Evolutionary conservation across 176 grass and related monocot genomes (phyloP), one percentile per base, ranked within the genome.

Genomic region (Oryza nivara): DNA sequence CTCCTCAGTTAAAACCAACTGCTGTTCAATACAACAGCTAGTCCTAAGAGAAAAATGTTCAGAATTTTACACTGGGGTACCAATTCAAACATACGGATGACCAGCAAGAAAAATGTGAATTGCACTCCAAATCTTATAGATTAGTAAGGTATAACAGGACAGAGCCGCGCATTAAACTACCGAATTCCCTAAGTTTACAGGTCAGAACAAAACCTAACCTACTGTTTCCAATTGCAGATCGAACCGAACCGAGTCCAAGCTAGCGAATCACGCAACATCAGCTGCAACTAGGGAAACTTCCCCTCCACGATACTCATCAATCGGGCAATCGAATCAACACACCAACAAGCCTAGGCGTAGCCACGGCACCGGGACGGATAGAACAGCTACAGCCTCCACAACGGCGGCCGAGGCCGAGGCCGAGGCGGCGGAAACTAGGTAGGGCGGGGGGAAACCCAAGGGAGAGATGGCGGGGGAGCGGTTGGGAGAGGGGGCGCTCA

Each of bases 401-500:
- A 30, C 20, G 13, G 60, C 23, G 22, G 7, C 51, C 51, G 13
- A 47, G 9, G 20, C 51, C 51, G 13, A 47, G 9, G 13, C 68
- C 14, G 9, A 22, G 41, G 68, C 25, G 38, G 46, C 73, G 58
- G 38, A 6, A 63, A 52, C 60, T 32, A 60, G 36, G 69, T 12
- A 74, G 1, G 5, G 49, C 38, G 28, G 46, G 28, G 46, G 14
- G 38, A 23, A 67, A 79, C 30, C 1, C 30, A 63, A 9, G 16
- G 47, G 0, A 16, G 13, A 16, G 13, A 47, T 5, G 19, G 30
- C 25, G 51, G 66, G 65, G 68, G 51, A 56, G 28, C 1, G 3
- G 20, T 9, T 9, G 10, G 46, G 46, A n/a, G 12, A 17, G 15
- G 26, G 9, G n/a, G 12, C 5, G 3, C 97, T 94, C 87, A 96